Evolutionary conservation across 345 rosid genomes (phyloP), one percentile per base, ranked within the genome.

Genomic region (Ceriops zippeliana): DNA sequence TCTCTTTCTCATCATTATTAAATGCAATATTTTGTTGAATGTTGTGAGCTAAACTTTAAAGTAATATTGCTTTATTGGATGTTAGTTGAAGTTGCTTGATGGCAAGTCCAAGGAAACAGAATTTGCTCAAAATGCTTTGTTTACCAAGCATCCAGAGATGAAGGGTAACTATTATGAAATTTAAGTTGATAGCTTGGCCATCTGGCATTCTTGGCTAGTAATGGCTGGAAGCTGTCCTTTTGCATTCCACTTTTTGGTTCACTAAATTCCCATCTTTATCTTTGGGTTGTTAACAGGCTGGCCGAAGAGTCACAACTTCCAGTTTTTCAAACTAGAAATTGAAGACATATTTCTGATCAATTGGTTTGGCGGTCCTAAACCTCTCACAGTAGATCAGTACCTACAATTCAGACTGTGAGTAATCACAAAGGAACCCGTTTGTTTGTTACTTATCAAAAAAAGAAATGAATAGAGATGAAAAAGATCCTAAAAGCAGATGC

Each of bases 341-440:
- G 75, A 75, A 72, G 78, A 89, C 70, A 84, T 95, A 78, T 95
- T 95, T 61, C 72, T 95, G 79, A 89, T 95, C 27, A 84, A 95
- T 66, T 90, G 92, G 97, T 95, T 86, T 64, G 97, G 99, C 64
- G 99, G 97, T 70, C 86, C 92, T 57, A 95, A 95, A 66, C 95
- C 91, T 68, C 79, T 82, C 69, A 86, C 96, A 4, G 81, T 88
- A 17, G 93, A 91, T 26, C 81, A 95, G 76, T 95, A 95, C 73
- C 84, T 95, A 62, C 85, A 83, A 19, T 58, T 65, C 10, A 82
- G 87, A 73, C 52, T 49, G 99, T 91, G 76, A 90, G 96, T 73
- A 21, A 16, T 56, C 35, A n/a, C 59, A 22, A 31, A 28, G 63
- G 49, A 32, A 37, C 9, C 21, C 7, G 3, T 51, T 1, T 2